Evolutionary conservation across 306 rosid species (phyloP), one percentile per base, ranked within the genome.

Genomic region (Medicago lupulina): DNA sequence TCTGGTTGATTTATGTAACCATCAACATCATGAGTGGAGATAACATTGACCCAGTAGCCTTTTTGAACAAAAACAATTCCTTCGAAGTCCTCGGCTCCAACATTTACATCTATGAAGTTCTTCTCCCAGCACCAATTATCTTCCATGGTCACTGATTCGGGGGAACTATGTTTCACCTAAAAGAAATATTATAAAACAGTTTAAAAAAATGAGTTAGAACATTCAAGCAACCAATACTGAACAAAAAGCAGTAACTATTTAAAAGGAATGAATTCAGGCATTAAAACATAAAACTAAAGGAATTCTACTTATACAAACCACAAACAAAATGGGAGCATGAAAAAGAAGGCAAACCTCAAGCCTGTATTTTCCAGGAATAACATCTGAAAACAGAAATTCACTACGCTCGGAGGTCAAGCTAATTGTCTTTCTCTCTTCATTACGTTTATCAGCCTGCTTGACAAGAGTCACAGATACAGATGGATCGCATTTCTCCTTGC

Each of bases 71-170:
- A 90, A 44, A 77, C 47, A 78, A 96, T 72, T 77, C 93, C 98
- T 28, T 89, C 79, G 3, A 92, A 76, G 76, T 89, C 97, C 59
- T 90, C 97, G 46, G 86, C 88, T 53, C 98, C 98, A 82, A 89
- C 85, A 79, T 86, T 86, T 71, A 92, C 81, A 76, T 92, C 91
- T 70, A 90, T 65, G 75, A 69, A 86, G 85, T 85, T 90, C 74
- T 81, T 86, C 79, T 90, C 88, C 99, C 99, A 96, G 88, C 99
- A 96, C 99, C 99, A 96, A 72, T 87, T 86, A 86, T 96, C 98
- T 84, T 89, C 79, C 17, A 66, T 60, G 38, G 81, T 59, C 61
- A 59, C 61, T 63, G 85, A 66, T 73, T 86, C 88, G 36, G 66
- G 82, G 46, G 93, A 83, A 43, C 82, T 77, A 70, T 82, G 96